Percentiles rank a stretch among this genome's conserved stretches.
phyloP scores from a whole-genome alignment of 2,329 filamentous ascomycete genomes.

The Trichoderma polysporum region DNA sequence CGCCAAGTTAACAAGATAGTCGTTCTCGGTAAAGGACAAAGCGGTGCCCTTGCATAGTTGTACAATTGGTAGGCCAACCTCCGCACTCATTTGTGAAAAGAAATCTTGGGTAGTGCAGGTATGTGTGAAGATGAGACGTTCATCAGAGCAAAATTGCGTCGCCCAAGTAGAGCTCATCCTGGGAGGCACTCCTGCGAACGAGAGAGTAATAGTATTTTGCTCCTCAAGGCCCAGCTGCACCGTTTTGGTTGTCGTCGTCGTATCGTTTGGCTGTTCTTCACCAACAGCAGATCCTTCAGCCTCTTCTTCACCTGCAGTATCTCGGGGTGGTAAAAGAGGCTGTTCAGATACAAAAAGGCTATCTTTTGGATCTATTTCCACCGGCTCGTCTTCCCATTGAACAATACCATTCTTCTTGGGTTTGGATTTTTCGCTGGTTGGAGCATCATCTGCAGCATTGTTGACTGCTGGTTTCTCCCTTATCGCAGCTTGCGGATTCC shows the following conservation, averaged over 20 bases:
- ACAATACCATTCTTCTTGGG: constrained; percentile 20
- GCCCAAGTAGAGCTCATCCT: constrained; percentile 29
- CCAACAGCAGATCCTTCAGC: not conserved
- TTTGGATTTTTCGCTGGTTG: not conserved
- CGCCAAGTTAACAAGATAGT: constrained; percentile 31
- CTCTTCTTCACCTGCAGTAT: not conserved
- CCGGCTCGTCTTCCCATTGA: constrained; percentile 30
- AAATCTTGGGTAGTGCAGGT: constrained; percentile 38
- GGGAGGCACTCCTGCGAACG: constrained; percentile 24
- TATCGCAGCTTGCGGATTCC: not conserved
- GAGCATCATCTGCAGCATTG: not conserved
- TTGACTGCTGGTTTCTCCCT: not conserved
- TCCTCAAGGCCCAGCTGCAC: constrained; percentile 22
- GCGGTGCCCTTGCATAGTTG: constrained; percentile 28
- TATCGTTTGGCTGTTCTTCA: not conserved
- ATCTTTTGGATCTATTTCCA: constrained; percentile 24
- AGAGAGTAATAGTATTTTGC: constrained; percentile 6
- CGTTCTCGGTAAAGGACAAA: constrained; percentile 18
- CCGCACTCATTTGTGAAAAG: constrained; percentile 15
- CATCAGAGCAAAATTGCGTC: constrained; percentile 27
- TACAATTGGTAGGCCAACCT: constrained; percentile 15
- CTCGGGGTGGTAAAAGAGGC: not conserved
- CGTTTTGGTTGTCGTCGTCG: constrained; percentile 4
- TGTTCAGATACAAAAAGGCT: constrained; percentile 28
- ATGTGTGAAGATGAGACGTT: constrained; percentile 36